Conservation (phyloP, 192 early-diverging fungal genomes). For the Coemansia sp. region DNA sequence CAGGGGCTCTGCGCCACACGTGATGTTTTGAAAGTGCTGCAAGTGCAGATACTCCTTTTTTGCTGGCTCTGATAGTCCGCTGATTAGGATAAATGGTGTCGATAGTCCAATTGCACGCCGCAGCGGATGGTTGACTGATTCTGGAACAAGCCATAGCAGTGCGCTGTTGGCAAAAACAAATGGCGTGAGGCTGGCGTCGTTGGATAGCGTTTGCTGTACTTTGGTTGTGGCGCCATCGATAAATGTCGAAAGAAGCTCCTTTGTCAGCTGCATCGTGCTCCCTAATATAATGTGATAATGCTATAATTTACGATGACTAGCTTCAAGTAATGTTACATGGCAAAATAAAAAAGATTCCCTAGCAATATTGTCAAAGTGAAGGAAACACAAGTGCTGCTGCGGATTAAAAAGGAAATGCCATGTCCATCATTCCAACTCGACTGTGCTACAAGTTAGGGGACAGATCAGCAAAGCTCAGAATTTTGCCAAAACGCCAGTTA, state of each 20-base stretch:
- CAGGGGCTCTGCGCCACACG: constrained; percentile 38
- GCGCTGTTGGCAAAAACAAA: constrained; percentile 43
- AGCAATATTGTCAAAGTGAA: too few relatives aligned
- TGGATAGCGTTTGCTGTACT: constrained; percentile 22
- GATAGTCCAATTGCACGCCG: constrained; percentile 30
- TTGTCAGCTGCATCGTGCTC: constrained; percentile 38
- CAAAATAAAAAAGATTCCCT: too few relatives aligned
- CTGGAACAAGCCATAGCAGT: constrained; percentile 34
- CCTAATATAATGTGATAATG: not conserved
- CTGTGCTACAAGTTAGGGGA: too few relatives aligned
- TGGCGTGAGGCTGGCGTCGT: constrained; percentile 19
- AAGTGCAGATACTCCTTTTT: not conserved
- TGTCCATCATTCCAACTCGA: too few relatives aligned
- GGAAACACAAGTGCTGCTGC: too few relatives aligned
- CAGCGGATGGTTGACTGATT: constrained; percentile 38
- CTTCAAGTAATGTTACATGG: not conserved
- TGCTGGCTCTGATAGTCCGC: constrained; percentile 1
- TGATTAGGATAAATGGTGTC: constrained; percentile 40
- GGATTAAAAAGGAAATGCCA: too few relatives aligned
- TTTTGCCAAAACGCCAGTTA: too few relatives aligned
- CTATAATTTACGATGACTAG: not conserved
- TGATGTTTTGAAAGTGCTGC: constrained; percentile 7
- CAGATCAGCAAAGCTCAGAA: too few relatives aligned
- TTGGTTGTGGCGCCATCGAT: constrained; percentile 23
- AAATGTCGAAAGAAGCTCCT: constrained; percentile 34